Evolutionary conservation across 202 grass and related monocot genomes (phyloP).

Genomic region (Musa balbisiana): DNA sequence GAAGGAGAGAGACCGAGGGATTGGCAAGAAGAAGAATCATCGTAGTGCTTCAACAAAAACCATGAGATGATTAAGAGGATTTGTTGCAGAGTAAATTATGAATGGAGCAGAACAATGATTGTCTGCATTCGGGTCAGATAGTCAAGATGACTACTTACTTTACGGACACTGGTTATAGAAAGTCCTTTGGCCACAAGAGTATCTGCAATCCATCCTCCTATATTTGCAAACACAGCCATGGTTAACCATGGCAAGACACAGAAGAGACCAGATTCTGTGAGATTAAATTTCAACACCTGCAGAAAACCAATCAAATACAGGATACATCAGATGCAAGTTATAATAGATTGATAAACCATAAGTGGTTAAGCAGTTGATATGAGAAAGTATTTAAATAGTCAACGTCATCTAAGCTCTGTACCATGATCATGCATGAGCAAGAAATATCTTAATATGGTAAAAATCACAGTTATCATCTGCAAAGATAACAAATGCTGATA

Average conservation of each 20-base stretch:
- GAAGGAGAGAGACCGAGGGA: not conserved
- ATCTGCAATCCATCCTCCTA: constrained; percentile 97
- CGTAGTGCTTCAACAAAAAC: not conserved
- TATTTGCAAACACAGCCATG: constrained; percentile 89
- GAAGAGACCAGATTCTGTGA: constrained; percentile 82
- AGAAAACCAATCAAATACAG: constrained; percentile 17
- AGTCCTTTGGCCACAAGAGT: constrained; percentile 72
- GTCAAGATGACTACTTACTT: constrained; percentile 43
- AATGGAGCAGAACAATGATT: not conserved
- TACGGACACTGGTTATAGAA: constrained; percentile 84
- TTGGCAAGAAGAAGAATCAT: too few relatives aligned
- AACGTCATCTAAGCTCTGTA: too few relatives aligned
- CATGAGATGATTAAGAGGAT: not conserved
- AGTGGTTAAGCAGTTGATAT: not conserved
- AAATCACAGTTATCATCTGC: too few relatives aligned
- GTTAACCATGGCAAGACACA: constrained; percentile 97
- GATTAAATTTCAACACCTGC: constrained; percentile 93
- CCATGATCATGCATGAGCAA: too few relatives aligned
- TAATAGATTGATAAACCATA: not conserved
- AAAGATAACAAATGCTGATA: too few relatives aligned
- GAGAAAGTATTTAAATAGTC: not conserved
- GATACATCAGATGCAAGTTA: not conserved
- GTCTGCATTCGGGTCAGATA: not conserved
- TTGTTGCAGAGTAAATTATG: not conserved
- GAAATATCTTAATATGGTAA: too few relatives aligned